Conservation (phyloP, 2,329 filamentous ascomycete genomes). For the Aspergillus carbonarius region DNA sequence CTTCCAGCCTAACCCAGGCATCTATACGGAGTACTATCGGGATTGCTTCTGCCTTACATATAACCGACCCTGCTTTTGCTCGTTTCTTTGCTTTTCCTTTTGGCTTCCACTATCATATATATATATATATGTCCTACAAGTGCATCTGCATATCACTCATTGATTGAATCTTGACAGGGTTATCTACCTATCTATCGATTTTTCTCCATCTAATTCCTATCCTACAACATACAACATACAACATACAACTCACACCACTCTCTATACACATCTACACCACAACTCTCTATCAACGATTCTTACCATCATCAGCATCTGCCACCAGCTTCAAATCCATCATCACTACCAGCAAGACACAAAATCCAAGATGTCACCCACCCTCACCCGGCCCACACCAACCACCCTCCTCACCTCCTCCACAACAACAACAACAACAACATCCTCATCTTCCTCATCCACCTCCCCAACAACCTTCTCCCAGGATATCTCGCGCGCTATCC, state of each 20-base stretch:
- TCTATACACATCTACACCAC: not conserved
- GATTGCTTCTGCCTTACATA: not conserved
- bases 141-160: not conserved
- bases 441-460: slow-evolving; percentile 16
- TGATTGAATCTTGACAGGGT: not conserved
- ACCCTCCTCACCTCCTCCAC: not conserved
- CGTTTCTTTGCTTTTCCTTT: not conserved
- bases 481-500: slow-evolving; percentile 41
- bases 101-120: not conserved
- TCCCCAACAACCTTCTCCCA: slow-evolving; percentile 33
- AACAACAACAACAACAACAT: not conserved
- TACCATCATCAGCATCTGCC: not conserved
- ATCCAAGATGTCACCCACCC: not conserved
- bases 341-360: not conserved
- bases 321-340: too few species aligned
- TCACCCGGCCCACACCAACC: not conserved
- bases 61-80: not conserved
- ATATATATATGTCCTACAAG: not conserved
- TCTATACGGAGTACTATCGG: slow-evolving; percentile 1
- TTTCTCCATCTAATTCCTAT: not conserved
- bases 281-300: too few species aligned
- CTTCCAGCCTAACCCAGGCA: not conserved
- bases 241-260: not conserved
- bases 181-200: not conserved
- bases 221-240: not conserved